Conservation (phyloP, 306 rosid species). For the Dryas drummondii region DNA sequence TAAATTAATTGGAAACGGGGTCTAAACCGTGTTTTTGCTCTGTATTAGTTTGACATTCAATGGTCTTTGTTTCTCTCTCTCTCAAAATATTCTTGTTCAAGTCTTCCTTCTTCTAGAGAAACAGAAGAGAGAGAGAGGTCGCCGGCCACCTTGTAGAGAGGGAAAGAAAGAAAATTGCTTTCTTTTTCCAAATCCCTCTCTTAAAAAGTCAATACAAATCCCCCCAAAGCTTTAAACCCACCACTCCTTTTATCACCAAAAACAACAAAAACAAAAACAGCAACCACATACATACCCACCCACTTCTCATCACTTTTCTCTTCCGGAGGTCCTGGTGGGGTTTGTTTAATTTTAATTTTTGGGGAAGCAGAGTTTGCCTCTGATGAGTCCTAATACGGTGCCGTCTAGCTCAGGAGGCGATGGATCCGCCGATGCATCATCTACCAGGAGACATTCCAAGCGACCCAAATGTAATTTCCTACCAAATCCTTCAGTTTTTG, state of each 20-base stretch:
- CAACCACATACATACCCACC: background rate
- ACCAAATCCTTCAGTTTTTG: background rate
- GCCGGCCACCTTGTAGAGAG: slow-evolving; percentile 32
- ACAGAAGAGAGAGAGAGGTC: background rate
- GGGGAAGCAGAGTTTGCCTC: slow-evolving; percentile 18
- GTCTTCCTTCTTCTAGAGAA: slow-evolving; percentile 11
- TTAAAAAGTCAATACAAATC: slow-evolving; percentile 27
- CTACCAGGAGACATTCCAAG: slow-evolving; percentile 73
- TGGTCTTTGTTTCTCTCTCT: background rate
- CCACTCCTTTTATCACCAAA: background rate
- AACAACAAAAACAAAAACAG: background rate
- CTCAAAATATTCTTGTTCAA: background rate
- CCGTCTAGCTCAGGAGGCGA: slow-evolving; percentile 63
- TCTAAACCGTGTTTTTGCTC: slow-evolving; percentile 6
- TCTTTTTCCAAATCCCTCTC: slow-evolving; percentile 16
- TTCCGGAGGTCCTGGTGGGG: background rate
- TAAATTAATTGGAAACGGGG: background rate
- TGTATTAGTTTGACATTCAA: slow-evolving; percentile 14
- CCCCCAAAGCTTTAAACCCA: background rate
- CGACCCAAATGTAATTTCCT: slow-evolving; percentile 77
- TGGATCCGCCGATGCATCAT: slow-evolving; percentile 78
- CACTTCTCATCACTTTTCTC: background rate
- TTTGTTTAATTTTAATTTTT: background rate
- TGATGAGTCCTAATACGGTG: slow-evolving; percentile 59
- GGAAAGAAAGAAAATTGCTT: slow-evolving; percentile 20